Conservation (phyloP, 2,329 filamentous ascomycete species). For the Aspergillus brunneoviolaceus region DNA sequence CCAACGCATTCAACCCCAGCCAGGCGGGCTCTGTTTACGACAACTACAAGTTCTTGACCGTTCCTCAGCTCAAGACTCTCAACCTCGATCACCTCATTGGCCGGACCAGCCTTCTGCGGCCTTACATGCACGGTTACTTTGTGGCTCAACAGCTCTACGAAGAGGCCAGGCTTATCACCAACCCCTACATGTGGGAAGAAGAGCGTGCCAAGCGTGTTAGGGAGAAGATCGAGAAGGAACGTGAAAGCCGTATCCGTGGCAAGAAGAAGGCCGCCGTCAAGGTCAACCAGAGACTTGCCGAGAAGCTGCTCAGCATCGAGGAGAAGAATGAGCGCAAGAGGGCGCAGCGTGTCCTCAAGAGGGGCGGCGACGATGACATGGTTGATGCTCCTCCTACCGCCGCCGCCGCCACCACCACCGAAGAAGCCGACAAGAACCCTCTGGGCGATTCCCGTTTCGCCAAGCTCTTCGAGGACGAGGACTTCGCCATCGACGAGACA, state of each 20-base stretch:
- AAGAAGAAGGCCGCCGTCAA: slow-evolving; percentile 88
- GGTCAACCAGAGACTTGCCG: slow-evolving; percentile 74
- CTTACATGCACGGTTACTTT: slow-evolving; percentile 99
- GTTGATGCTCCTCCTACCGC: slow-evolving; percentile 25
- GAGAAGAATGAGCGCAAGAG: slow-evolving; percentile 54
- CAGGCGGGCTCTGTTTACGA: slow-evolving; percentile 79
- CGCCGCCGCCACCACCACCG: slow-evolving; percentile 10
- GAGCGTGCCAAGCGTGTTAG: slow-evolving; percentile 87
- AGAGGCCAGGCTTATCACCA: slow-evolving; percentile 86
- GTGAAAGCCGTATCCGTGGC: slow-evolving; percentile 89
- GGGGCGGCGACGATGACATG: slow-evolving; percentile 55
- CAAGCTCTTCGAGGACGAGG: slow-evolving; percentile 86
- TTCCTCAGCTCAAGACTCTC: slow-evolving; percentile 79
- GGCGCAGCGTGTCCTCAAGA: slow-evolving; percentile 51
- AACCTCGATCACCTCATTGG: slow-evolving; percentile 87
- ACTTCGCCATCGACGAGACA: slow-evolving; percentile 87
- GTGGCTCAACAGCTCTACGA: slow-evolving; percentile 94
- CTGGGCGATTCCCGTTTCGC: slow-evolving; percentile 85
- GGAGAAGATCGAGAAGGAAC: slow-evolving; percentile 94
- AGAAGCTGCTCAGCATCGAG: slow-evolving; percentile 60
- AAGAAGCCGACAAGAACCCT: slow-evolving; percentile 57
- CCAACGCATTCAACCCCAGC: slow-evolving; percentile 50
- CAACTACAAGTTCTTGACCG: slow-evolving; percentile 97
- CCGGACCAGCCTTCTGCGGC: slow-evolving; percentile 82
- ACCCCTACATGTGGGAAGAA: slow-evolving; percentile 91